A percentile compares a stretch with the other conserved stretches of the same genome.
These are phyloP conservation scores for Mesembryanthemum crystallinum DNA, from an alignment of 148 eudicot species.

Conservation along the genomic window DNA sequence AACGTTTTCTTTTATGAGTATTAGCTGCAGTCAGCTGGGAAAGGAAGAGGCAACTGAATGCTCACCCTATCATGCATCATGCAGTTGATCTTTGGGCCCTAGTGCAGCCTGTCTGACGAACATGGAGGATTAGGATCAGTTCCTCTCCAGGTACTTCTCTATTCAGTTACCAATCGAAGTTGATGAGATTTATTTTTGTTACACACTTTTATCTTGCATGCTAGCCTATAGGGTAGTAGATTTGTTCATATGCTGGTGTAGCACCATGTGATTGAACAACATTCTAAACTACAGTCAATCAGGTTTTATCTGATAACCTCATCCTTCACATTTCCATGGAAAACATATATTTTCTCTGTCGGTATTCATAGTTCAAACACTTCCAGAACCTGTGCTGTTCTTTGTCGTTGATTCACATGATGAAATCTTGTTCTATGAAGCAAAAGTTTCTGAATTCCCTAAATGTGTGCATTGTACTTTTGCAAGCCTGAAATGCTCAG, in stretches of 20 bases:
- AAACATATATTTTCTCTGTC: not conserved
- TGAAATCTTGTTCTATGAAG: not conserved
- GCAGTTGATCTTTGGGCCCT: conserved; percentile 16
- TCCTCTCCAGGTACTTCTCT: conserved; percentile 25
- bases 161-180: conserved; percentile 25
- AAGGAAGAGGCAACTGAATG: conserved; percentile 7
- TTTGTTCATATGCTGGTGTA: conserved; percentile 10
- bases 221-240: not conserved
- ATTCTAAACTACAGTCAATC: not conserved
- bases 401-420: not conserved
- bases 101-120: conserved; percentile 15
- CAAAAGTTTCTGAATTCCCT: not conserved
- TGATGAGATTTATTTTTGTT: not conserved
- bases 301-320: not conserved
- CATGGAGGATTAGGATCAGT: conserved; percentile 16
- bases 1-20: not conserved
- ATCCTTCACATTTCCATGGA: not conserved
- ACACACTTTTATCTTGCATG: conserved; percentile 2
- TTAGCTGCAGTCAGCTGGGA: conserved; percentile 19
- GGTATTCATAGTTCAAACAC: not conserved
- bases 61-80: conserved; percentile 1
- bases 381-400: not conserved
- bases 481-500: not conserved
- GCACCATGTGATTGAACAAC: conserved; percentile 18
- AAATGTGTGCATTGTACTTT: conserved; percentile 9